Base-by-base conservation (phyloP, 1,284 basidiomycete species). In the Microbotryum violaceum region DNA sequence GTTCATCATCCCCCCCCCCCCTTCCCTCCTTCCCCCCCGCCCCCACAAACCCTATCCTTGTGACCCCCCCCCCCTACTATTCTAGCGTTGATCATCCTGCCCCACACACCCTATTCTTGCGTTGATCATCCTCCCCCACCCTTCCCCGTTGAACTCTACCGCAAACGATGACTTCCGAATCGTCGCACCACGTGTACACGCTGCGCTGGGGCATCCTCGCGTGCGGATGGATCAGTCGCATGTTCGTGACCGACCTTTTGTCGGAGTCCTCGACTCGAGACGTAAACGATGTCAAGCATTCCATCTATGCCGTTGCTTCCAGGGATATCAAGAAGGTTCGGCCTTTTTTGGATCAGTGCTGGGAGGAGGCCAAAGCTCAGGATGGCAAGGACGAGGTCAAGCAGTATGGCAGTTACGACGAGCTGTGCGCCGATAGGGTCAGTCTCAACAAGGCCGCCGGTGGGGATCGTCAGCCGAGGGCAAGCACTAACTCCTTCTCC, bases 291-390 rank as follows among this genome's bases (percentile, higher is more conserved):
- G 74, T 81, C 33, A 61, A 70, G 48, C 79, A 81, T 65, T 74
- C 77, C 59, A 73, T 81, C 31, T 65, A 72, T 33, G 79, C 80
- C 60, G 76, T 77, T 21, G 79, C 77, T 0, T 78, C 78, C 14
- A 66, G 76, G 29, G 73, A 73, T 3, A 55, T 69, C 9, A 58
- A 68, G 6, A 75, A 75, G 37, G 79, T 79, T 0, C 25, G 70
- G 37, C 64, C 72, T 18, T 80, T 80, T 64, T 71, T 79, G 52
- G 58, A 66, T 18, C 64, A 73, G 14, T 52, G 71, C 49, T 74
- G 72, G 23, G 70, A 72, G 8, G 63, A 71, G 7, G 70, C 73
- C 0, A 74, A 65, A 8, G 65, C 69, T 2, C 73, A 68, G 0
- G 72, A 74, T 56, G 62, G 60, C 1, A 54, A 57, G 49, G 56